Percentiles rank a stretch among this genome's conserved stretches.
Evolutionary conservation across 352 stramenopile species (phyloP).

Genomic region (Bremia lactucae): DNA sequence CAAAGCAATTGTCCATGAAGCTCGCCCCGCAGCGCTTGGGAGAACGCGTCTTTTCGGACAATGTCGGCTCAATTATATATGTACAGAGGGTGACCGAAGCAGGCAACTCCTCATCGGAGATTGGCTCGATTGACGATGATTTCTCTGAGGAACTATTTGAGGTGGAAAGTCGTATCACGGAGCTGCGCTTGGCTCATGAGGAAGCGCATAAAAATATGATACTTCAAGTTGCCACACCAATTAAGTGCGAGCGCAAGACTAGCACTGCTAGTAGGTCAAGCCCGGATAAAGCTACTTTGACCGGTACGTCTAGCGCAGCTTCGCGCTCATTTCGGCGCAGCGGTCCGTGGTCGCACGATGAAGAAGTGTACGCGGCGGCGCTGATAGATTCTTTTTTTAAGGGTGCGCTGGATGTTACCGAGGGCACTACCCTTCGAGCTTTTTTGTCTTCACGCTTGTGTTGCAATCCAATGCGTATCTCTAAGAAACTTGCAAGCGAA

Average conservation of each 20-base stretch:
- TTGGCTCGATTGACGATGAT: constrained; percentile 13
- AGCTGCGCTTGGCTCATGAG: constrained; percentile 36
- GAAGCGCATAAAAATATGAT: constrained; percentile 23
- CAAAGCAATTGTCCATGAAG: constrained; percentile 62
- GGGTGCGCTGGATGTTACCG: constrained; percentile 38
- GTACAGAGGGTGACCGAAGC: constrained; percentile 18
- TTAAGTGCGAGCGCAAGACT: constrained; percentile 21
- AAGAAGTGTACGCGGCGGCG: constrained; percentile 53
- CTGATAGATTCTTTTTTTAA: constrained; percentile 66
- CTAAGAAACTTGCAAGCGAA: constrained; percentile 66
- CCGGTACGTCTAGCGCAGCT: constrained; percentile 17
- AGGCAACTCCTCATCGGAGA: constrained; percentile 3
- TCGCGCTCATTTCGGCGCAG: constrained; percentile 33
- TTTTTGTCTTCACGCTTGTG: constrained; percentile 49
- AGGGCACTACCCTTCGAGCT: constrained; percentile 55
- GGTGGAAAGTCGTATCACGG: constrained; percentile 32
- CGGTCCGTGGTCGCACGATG: constrained; percentile 54
- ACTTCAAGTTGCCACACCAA: constrained; percentile 1
- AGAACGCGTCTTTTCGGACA: constrained; percentile 47
- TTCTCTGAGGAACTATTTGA: constrained; percentile 41
- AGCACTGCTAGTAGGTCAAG: constrained; percentile 21
- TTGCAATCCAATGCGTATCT: constrained; percentile 70
- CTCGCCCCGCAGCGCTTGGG: constrained; percentile 38
- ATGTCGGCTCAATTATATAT: constrained; percentile 46
- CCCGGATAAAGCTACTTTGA: constrained; percentile 11